Evolutionary conservation across 2,329 filamentous ascomycete genomes (phyloP).

Genomic region (Ramularia collo-cygni): DNA sequence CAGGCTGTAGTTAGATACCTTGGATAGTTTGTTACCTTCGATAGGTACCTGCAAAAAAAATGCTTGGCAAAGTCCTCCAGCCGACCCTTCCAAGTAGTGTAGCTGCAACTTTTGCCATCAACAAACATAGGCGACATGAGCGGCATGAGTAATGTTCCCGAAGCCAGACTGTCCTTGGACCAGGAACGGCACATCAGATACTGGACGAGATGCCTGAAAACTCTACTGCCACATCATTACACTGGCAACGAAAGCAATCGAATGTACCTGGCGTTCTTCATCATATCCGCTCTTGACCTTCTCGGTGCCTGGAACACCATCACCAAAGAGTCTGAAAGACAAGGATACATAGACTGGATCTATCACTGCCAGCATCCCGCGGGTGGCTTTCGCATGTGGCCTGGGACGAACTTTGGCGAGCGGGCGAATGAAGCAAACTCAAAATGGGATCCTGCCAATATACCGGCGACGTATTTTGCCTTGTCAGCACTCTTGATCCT

Average conservation of each 20-base stretch:
- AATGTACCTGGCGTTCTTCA: conserved; percentile 85
- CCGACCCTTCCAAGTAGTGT: too few relatives aligned
- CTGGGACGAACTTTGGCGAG: conserved; percentile 55
- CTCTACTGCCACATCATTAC: conserved; percentile 73
- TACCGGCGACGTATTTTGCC: conserved; percentile 86
- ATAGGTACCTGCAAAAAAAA: too few relatives aligned
- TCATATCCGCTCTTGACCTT: conserved; percentile 75
- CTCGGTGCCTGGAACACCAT: conserved; percentile 57
- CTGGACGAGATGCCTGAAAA: conserved; percentile 82
- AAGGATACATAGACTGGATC: conserved; percentile 65
- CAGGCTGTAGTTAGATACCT: too few relatives aligned
- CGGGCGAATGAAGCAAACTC: conserved; percentile 46
- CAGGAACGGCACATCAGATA: conserved; percentile 66
- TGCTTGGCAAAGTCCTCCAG: too few relatives aligned
- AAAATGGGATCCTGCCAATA: conserved; percentile 67
- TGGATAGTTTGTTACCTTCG: too few relatives aligned
- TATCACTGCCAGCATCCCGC: conserved; percentile 76
- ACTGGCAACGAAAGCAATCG: conserved; percentile 85
- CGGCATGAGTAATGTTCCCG: not conserved
- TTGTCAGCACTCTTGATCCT: conserved; percentile 64
- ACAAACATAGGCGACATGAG: conserved; percentile 3
- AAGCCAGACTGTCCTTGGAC: too few relatives aligned
- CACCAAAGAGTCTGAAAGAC: conserved; percentile 47
- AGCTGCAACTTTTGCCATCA: too few relatives aligned
- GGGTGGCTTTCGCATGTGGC: conserved; percentile 84